A percentile compares a stretch with the other conserved stretches of the same genome.
These are phyloP conservation scores for Epichloe gansuensis DNA, from an alignment of 2,329 filamentous ascomycete genomes.

Conservation along the genomic window DNA sequence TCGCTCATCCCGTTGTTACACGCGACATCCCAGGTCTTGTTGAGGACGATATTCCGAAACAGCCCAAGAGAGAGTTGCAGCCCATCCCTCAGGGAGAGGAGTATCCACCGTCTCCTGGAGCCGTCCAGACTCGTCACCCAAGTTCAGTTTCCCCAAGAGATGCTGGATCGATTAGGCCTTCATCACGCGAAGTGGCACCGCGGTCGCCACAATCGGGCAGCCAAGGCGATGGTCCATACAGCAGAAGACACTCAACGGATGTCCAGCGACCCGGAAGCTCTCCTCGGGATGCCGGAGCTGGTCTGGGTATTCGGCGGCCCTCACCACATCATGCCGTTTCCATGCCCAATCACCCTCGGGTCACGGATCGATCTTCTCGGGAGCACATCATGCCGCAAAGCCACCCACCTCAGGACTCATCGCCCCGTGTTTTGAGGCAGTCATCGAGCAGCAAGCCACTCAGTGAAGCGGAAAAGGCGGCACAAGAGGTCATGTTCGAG, in stretches of 20 bases:
- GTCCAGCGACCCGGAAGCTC: constrained; percentile 26
- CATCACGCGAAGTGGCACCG: constrained; percentile 29
- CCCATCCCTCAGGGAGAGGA: constrained; percentile 20
- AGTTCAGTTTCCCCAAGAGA: constrained; percentile 20
- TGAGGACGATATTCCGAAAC: constrained; percentile 54
- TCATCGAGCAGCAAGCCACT: constrained; percentile 16
- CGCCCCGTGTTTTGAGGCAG: constrained; percentile 10
- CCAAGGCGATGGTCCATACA: constrained; percentile 25
- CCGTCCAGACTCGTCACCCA: constrained; percentile 20
- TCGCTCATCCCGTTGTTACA: constrained; percentile 59
- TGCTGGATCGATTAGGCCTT: constrained; percentile 23
- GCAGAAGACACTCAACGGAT: constrained; percentile 16
- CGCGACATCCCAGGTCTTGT: constrained; percentile 69
- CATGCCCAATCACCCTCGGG: constrained; percentile 30
- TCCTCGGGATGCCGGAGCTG: constrained; percentile 34
- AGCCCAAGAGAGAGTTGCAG: constrained; percentile 22
- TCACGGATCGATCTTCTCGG: constrained; percentile 12
- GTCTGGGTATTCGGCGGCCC: constrained; percentile 39
- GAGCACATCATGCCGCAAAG: constrained; percentile 21
- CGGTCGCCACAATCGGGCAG: constrained; percentile 31
- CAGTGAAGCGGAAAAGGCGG: constrained; percentile 57
- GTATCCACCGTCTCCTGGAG: constrained; percentile 14
- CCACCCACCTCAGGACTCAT: constrained; percentile 11
- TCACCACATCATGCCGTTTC: constrained; percentile 34
- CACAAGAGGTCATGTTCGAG: constrained; percentile 80